Evolutionary conservation across 169 alveolate species (phyloP), one percentile per base, ranked within the genome.

Genomic region (Eimeria tenella): DNA sequence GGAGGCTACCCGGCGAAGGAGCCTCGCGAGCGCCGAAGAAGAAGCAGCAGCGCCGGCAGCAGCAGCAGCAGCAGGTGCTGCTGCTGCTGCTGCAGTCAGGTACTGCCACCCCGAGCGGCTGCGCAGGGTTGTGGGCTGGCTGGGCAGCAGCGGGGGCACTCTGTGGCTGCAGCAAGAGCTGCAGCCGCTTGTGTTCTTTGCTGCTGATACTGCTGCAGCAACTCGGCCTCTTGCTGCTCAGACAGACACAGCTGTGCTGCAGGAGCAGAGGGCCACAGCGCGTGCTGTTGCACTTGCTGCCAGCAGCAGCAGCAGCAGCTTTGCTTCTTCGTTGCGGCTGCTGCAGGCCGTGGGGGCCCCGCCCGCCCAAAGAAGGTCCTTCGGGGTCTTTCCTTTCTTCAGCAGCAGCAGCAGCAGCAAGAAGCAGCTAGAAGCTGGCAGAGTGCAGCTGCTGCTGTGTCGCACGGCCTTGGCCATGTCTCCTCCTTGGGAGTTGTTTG

Each of bases 351-450:
- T 68, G n/a, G 77, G 77, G 31, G n/a, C 77, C 49, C 77, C 77
- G 9, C 77, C 77, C 77, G 31, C 31, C 11, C 77, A 68, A n/a
- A 15, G 77, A 13, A 68, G 77, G 31, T 23, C n/a, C 31, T 68
- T 68, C 77, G 31, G 77, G 42, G 77, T 13, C n/a, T 68, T 68
- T n/a, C 77, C 77, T 17, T 68, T 68, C 31, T 68, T 68, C n/a
- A n/a, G 77, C 77, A 68, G 77, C 77, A 68, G 77, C 77, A n/a
- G 77, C 77, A 58, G 68, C 68, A 68, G 77, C 77, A 68, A 68
- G 31, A 15, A 68, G 77, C 77, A 17, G 77, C 42, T 23, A 68
- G 77, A 68, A n/a, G 77, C 49, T 0, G 77, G 77, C 42, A 15
- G 77, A 23, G 77, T 68, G 77, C 77, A 13, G 77, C 31, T 68